Evolutionary conservation across 371 early-diverging fungal species (phyloP).

Genomic region (Umbelopsis sp.): DNA sequence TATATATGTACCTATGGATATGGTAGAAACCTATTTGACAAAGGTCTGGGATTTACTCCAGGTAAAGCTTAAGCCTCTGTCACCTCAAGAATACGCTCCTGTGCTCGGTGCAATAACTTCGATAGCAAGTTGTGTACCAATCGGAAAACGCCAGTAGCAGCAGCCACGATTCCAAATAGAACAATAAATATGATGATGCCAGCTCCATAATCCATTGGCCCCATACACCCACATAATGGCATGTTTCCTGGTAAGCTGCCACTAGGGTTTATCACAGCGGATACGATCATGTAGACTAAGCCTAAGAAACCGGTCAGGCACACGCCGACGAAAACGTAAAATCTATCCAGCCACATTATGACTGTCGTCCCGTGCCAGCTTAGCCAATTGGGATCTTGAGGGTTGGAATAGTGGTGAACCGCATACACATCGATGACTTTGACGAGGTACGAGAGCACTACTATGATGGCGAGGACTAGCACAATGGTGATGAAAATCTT

Average conservation of each 20-base stretch:
- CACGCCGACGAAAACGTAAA: conserved; percentile 3
- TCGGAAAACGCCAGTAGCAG: conserved; percentile 25
- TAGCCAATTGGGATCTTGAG: conserved; percentile 2
- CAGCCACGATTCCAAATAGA: conserved; percentile 30
- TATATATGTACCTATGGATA: background rate
- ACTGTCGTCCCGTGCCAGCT: conserved; percentile 1
- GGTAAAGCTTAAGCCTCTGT: too few relatives aligned
- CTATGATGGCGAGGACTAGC: background rate
- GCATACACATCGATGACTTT: conserved; percentile 17
- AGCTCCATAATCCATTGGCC: conserved; percentile 23
- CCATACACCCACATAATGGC: conserved; percentile 17
- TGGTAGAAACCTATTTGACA: background rate
- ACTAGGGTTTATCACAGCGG: too few relatives aligned
- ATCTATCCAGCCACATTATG: conserved; percentile 19
- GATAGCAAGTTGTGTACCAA: conserved; percentile 23
- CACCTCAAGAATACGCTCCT: conserved; percentile 20
- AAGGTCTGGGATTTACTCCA: background rate
- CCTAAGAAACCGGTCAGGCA: background rate
- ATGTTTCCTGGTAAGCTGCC: background rate
- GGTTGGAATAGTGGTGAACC: conserved; percentile 2
- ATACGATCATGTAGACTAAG: background rate
- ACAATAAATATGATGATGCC: conserved; percentile 21
- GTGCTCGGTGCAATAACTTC: conserved; percentile 22
- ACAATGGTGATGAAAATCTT: background rate
- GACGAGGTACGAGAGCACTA: conserved; percentile 5